These are phyloP conservation scores for Graphiopsis chlorocephala DNA, from an alignment of 2,329 filamentous ascomycete species.

Conservation along the genomic window DNA sequence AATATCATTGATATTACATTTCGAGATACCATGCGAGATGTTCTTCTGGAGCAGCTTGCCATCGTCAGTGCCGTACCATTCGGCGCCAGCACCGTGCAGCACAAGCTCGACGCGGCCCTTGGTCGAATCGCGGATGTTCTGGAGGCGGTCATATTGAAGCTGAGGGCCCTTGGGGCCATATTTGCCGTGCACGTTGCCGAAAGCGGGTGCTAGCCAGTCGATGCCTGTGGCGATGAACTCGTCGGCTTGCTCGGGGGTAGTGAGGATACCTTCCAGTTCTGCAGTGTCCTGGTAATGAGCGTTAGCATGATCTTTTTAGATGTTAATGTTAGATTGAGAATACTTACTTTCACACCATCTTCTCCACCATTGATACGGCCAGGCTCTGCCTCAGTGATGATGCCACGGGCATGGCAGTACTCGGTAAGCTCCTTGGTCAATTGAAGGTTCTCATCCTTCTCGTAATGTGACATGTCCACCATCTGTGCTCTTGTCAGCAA, in stretches of 20 bases:
- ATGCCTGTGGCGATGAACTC: slow-evolving; percentile 33
- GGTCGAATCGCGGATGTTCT: slow-evolving; percentile 37
- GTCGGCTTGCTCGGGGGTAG: slow-evolving; percentile 29
- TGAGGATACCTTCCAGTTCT: slow-evolving; percentile 30
- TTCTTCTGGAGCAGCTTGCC: slow-evolving; percentile 47
- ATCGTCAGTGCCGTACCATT: slow-evolving; percentile 39
- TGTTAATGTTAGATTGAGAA: too few species aligned
- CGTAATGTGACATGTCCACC: slow-evolving; percentile 37
- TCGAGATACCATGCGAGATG: slow-evolving; percentile 52
- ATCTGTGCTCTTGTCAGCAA: slow-evolving; percentile 19
- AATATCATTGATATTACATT: slow-evolving; percentile 59
- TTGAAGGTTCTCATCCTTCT: slow-evolving; percentile 32
- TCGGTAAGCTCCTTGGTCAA: slow-evolving; percentile 29
- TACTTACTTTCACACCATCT: slow-evolving; percentile 28
- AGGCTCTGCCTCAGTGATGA: slow-evolving; percentile 34
- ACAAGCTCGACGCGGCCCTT: slow-evolving; percentile 48
- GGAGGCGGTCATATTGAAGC: slow-evolving; percentile 36
- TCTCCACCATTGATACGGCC: slow-evolving; percentile 36
- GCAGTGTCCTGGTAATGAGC: slow-evolving; percentile 20
- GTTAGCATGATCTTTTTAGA: neutral
- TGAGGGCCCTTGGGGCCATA: slow-evolving; percentile 33
- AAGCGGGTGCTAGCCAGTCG: slow-evolving; percentile 33
- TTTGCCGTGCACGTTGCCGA: slow-evolving; percentile 35
- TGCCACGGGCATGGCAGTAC: slow-evolving; percentile 31
- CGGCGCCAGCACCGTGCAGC: slow-evolving; percentile 58